Evolutionary conservation across 1,284 basidiomycete genomes (phyloP), one percentile per base, ranked within the genome.

Genomic region (Rhodotorula sp.): DNA sequence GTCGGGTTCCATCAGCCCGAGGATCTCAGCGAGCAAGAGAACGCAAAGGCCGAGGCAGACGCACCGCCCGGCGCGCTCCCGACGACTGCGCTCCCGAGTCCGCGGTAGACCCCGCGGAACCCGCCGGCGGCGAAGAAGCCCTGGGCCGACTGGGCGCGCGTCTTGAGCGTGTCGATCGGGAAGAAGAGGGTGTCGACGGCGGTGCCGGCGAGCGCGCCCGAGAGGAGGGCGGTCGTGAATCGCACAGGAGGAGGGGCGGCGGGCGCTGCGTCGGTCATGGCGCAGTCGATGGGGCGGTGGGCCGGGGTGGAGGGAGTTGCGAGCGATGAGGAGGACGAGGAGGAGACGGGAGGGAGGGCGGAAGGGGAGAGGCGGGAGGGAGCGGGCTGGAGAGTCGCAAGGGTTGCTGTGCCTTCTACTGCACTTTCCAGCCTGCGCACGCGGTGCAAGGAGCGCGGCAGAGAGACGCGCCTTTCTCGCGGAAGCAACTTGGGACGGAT

Each of bases 141-240:
- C 79, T 92, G 89, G 1, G 88, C 82, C 7, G 93, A 90, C 80
- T 99, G 96, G 65, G 97, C 84, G 49, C 96, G 89, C 21, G 96
- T 98, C 83, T 99, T 99, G 80, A 98, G 84, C 2, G 96, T 97
- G 83, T 99, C 96, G 72, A 98, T 89, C 0, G 96, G 96, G 82
- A 93, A 98, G 84, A 98, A 96, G 50, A 97, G 87, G 69, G 98
- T 86, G 83, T 99, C 96, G 41, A 96, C 93, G 2, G 92, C 86
- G 23, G 92, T 91, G 57, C 94, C 94, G 41, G 66, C 66, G 53
- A 62, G 54, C 3, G 54, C 66, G 17, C 66, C 66, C 41, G 66
- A 46, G 55, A 67, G 25, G 61, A 67, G 66, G 25, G 66, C 66
- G 54, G 55, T 45, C 10, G 49, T n/a, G 61, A 67, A 67, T 10